Evolutionary conservation across 129 eudicot species (phyloP), one percentile per base, ranked within the genome.

Genomic region (Artemisia argyi): DNA sequence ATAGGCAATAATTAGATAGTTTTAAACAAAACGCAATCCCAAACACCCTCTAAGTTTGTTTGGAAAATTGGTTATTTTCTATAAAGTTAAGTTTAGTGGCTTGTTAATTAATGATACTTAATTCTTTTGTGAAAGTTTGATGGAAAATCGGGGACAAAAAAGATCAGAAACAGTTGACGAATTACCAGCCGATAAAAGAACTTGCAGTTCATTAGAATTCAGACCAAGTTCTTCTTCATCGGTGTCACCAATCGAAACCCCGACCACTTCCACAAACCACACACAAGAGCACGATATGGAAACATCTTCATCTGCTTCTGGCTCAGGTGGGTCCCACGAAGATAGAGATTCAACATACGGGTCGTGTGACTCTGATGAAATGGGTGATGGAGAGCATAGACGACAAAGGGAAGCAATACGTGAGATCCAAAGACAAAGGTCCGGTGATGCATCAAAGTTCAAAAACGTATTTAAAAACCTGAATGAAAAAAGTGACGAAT

Each of bases 111-210:
- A 9, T 74, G 19, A 2, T 66, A 2, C 53, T 70, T 11, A 61
- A 4, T 63, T 57, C 75, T 70, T 61, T 61, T 26, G 69, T 71
- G 61, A 30, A 49, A 32, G 69, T 13, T 68, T 28, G 55, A 94
- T 94, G 96, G 97, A 80, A n/a, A 88, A 78, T 71, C 83, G 98
- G 73, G 97, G 97, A 49, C 98, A 94, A 10, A 90, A 94, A 76
- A 75, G 98, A 81, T 67, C 82, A 24, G 98, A 94, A 53, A 24
- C 58, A 6, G 69, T 61, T 58, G 97, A 90, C 1, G 89, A 79
- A 60, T 75, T 90, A 69, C 98, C 98, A 2, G 91, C 97, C 3
- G 98, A 94, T 72, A 94, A 94, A 83, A 73, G 97, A 20, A 81
- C 93, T 0, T 94, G 98, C 76, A 90, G 85, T 75, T 93, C 98